These are phyloP conservation scores for Boletellus emodensis DNA, from an alignment of 768 basidiomycete genomes.

Conservation along the genomic window DNA sequence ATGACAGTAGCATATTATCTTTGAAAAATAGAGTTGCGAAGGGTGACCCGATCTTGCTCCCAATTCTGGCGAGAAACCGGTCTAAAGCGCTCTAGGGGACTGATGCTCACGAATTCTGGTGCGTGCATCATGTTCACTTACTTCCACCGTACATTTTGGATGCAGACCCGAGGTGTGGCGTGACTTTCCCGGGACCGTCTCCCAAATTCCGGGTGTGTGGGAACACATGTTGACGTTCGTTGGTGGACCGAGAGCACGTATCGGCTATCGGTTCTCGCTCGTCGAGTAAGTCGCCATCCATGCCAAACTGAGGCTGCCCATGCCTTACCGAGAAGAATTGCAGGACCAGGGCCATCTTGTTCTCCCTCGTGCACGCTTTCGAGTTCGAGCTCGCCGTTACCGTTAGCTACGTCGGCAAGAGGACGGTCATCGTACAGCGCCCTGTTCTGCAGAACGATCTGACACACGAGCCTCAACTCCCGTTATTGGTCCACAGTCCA, in stretches of 20 bases:
- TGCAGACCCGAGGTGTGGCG: too few species aligned
- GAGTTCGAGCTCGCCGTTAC: neutral
- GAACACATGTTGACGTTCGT: too few species aligned
- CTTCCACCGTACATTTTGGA: too few species aligned
- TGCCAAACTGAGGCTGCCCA: too few species aligned
- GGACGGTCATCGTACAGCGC: neutral
- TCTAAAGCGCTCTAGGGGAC: neutral
- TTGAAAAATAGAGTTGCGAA: too few species aligned
- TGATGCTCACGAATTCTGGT: neutral
- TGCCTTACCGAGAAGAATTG: too few species aligned
- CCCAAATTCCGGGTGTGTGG: too few species aligned
- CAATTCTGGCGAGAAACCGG: neutral
- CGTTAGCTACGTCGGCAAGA: neutral
- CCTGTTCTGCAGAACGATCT: slow-evolving; percentile 2
- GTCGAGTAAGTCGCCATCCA: neutral
- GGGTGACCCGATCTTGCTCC: neutral
- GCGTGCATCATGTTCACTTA: neutral
- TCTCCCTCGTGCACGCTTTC: neutral
- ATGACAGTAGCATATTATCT: too few species aligned
- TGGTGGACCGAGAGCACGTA: too few species aligned
- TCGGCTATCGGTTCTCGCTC: too few species aligned
- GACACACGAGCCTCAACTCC: neutral
- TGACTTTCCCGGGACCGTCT: too few species aligned
- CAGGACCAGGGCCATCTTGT: neutral
- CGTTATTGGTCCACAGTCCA: slow-evolving; percentile 6